Evolutionary conservation across 441 rosid genomes (phyloP).

Genomic region (Dalechampia spathulata): DNA sequence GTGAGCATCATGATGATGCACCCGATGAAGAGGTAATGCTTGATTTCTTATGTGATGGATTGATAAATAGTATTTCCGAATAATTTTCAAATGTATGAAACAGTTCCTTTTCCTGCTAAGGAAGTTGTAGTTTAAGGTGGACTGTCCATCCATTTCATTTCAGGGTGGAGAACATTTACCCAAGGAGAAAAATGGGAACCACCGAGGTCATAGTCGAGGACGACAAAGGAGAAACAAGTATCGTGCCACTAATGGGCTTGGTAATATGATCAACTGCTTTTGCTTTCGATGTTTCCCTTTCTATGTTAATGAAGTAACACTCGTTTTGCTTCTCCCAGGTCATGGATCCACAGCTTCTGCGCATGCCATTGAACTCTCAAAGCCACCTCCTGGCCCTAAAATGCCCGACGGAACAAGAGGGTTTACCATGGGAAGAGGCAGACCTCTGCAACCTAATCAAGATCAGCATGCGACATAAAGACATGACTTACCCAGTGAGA

Average conservation of each 20-base stretch:
- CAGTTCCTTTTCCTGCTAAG: too few relatives aligned
- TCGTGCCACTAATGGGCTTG: conserved; percentile 38
- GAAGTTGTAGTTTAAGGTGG: neutral
- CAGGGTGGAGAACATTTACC: conserved; percentile 46
- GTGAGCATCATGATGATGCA: conserved; percentile 48
- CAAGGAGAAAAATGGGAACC: conserved; percentile 68
- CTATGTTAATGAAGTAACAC: neutral
- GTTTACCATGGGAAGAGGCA: conserved; percentile 84
- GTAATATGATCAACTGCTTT: conserved; percentile 13
- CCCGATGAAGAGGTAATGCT: conserved; percentile 62
- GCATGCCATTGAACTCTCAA: conserved; percentile 44
- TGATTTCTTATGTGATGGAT: too few relatives aligned
- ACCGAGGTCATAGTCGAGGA: conserved; percentile 41
- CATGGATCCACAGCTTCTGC: conserved; percentile 50
- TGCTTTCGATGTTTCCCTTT: too few relatives aligned
- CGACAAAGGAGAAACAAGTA: conserved; percentile 46
- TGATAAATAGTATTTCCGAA: too few relatives aligned
- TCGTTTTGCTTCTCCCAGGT: conserved; percentile 25
- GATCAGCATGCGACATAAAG: conserved; percentile 12
- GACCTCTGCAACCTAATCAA: conserved; percentile 29
- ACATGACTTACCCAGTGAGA: too few relatives aligned
- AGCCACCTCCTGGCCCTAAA: conserved; percentile 92
- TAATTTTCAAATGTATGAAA: too few relatives aligned
- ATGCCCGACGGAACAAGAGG: conserved; percentile 99
- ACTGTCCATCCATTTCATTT: neutral